phyloP scores from a whole-genome alignment of 495 filamentous ascomycete genomes.

The Penicillium salamii region DNA sequence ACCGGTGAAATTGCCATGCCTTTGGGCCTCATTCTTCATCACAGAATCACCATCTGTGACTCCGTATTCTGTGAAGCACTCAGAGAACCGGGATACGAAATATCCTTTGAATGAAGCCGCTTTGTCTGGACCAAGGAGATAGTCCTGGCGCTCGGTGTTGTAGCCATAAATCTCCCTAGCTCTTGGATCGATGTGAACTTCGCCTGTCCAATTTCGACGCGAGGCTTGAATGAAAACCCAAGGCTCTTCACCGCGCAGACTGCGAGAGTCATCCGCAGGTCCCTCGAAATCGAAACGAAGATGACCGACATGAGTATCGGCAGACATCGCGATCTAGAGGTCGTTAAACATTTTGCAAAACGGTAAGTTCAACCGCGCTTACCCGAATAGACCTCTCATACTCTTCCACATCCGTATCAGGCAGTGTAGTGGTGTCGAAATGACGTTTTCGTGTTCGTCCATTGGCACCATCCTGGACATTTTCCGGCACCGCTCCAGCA shows the following conservation, averaged over 20 bases:
- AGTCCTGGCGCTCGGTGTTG: constrained; percentile 29
- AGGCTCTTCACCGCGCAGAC: too few species aligned
- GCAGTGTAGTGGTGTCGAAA: neutral
- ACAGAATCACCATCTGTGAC: constrained; percentile 13
- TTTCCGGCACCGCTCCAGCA: constrained; percentile 16
- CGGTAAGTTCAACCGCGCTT: neutral
- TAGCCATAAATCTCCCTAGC: constrained; percentile 21
- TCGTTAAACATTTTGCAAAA: neutral
- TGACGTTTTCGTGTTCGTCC: constrained; percentile 18
- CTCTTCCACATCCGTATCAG: neutral
- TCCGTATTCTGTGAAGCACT: constrained; percentile 16
- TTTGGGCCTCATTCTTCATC: neutral
- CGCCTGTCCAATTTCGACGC: constrained; percentile 27
- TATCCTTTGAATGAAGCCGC: constrained; percentile 24
- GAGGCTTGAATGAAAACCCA: constrained; percentile 26
- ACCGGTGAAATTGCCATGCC: constrained; percentile 22
- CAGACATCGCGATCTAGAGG: constrained; percentile 19
- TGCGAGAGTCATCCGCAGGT: neutral
- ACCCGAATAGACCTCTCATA: constrained; percentile 18
- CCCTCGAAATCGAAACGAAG: constrained; percentile 22
- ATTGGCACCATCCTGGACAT: constrained; percentile 26
- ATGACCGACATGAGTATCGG: constrained; percentile 22
- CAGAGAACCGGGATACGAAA: constrained; percentile 26
- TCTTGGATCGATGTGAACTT: constrained; percentile 17
- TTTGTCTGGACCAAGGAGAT: constrained; percentile 24